Conservation (phyloP, 176 grass and related monocot species). For the Carex cristatella region DNA sequence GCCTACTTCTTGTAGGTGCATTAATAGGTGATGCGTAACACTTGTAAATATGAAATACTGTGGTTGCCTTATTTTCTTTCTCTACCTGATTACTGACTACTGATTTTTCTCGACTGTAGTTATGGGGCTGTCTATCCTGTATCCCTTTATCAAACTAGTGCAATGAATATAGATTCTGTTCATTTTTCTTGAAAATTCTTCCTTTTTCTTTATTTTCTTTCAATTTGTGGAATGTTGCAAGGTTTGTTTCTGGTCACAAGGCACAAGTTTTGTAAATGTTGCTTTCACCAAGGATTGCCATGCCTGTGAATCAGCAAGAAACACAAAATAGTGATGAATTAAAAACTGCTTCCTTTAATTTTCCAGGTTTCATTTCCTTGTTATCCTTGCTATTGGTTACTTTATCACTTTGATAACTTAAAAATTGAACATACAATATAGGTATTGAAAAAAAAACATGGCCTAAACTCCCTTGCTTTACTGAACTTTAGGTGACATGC, state of each 20-base stretch:
- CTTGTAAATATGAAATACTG: neutral
- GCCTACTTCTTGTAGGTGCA: conserved; percentile 7
- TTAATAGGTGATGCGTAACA: neutral
- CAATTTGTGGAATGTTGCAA: neutral
- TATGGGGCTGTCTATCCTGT: neutral
- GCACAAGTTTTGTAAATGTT: neutral
- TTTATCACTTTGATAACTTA: too few species aligned
- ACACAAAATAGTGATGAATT: neutral
- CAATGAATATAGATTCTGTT: neutral
- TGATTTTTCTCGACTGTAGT: neutral
- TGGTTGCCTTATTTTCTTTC: neutral
- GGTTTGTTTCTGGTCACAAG: neutral
- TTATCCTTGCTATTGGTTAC: too few species aligned
- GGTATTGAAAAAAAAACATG: too few species aligned
- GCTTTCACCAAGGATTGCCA: neutral
- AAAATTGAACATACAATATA: too few species aligned
- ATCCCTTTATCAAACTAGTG: neutral
- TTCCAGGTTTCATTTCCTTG: too few species aligned
- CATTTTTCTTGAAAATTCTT: neutral
- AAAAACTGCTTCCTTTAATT: too few species aligned
- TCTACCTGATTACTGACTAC: neutral
- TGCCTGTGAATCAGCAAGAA: neutral
- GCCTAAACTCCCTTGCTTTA: too few species aligned
- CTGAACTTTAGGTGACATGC: too few species aligned
- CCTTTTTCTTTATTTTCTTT: neutral